Conservation (phyloP, 1,284 basidiomycete species). For the Cerrena zonata region DNA sequence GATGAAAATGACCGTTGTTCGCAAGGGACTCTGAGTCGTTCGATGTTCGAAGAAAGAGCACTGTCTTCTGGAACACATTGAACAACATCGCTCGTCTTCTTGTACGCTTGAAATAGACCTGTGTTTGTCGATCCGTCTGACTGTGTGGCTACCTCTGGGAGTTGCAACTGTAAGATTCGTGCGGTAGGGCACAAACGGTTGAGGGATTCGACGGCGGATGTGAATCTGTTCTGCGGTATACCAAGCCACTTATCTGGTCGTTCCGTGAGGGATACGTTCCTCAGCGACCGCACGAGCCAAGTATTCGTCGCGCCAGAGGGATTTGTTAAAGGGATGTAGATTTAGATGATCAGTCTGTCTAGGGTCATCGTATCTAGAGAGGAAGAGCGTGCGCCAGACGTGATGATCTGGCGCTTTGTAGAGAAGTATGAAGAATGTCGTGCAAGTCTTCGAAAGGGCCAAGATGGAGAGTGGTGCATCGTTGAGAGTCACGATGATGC, state of each 20-base stretch:
- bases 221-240: background rate
- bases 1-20: background rate
- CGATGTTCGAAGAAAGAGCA: background rate
- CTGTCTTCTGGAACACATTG: background rate
- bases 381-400: conserved; percentile 2
- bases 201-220: background rate
- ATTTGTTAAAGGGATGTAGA: background rate
- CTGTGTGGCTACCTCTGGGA: background rate
- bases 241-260: background rate
- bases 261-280: background rate
- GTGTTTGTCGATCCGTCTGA: background rate
- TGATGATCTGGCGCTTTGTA: background rate
- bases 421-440: background rate
- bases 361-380: conserved; percentile 5
- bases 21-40: background rate
- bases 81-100: background rate
- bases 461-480: background rate
- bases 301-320: background rate
- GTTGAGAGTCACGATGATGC: background rate
- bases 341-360: background rate
- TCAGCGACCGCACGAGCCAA: background rate
- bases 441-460: background rate
- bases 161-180: background rate
- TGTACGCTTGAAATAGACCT: background rate
- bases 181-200: background rate